Conservation (phyloP, 176 grass and related monocot species). For the Themeda triandra region DNA sequence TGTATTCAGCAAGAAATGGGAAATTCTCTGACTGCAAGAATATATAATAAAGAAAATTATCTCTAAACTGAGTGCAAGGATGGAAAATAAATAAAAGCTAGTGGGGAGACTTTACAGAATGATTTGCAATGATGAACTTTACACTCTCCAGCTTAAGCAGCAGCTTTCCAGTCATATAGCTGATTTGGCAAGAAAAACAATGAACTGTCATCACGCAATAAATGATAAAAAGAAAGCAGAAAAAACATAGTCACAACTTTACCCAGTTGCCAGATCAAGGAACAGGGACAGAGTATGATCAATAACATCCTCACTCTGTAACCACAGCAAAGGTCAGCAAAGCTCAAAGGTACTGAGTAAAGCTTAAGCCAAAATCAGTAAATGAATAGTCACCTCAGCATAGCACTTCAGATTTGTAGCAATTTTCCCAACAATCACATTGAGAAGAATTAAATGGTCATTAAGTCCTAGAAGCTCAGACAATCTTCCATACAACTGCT, state of each 20-base stretch:
- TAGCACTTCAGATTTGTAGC: slow-evolving; percentile 97
- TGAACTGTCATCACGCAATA: slow-evolving; percentile 17
- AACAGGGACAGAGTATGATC: slow-evolving; percentile 93
- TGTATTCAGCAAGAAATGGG: slow-evolving; percentile 86
- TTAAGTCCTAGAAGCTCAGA: slow-evolving; percentile 94
- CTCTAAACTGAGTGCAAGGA: not conserved
- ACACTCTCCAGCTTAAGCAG: slow-evolving; percentile 93
- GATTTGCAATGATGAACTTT: slow-evolving; percentile 93
- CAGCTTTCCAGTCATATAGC: slow-evolving; percentile 99
- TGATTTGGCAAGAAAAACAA: slow-evolving; percentile 36
- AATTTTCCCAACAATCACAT: slow-evolving; percentile 96
- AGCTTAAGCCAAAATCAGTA: slow-evolving; percentile 29
- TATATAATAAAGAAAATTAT: slow-evolving; percentile 28
- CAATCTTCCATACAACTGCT: slow-evolving; percentile 98
- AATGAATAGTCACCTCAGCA: slow-evolving; percentile 58
- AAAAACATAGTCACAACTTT: slow-evolving; percentile 27
- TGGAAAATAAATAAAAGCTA: slow-evolving; percentile 8
- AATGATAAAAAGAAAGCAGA: slow-evolving; percentile 3
- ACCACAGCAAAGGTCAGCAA: slow-evolving; percentile 43
- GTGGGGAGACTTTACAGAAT: slow-evolving; percentile 56
- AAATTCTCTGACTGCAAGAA: slow-evolving; percentile 76
- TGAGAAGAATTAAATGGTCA: slow-evolving; percentile 98
- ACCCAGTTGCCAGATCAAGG: slow-evolving; percentile 93
- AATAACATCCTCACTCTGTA: slow-evolving; percentile 92
- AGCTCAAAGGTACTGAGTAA: slow-evolving; percentile 16